Base-by-base conservation (phyloP, 2,329 filamentous ascomycete genomes). In the Aspergillus tanneri region DNA sequence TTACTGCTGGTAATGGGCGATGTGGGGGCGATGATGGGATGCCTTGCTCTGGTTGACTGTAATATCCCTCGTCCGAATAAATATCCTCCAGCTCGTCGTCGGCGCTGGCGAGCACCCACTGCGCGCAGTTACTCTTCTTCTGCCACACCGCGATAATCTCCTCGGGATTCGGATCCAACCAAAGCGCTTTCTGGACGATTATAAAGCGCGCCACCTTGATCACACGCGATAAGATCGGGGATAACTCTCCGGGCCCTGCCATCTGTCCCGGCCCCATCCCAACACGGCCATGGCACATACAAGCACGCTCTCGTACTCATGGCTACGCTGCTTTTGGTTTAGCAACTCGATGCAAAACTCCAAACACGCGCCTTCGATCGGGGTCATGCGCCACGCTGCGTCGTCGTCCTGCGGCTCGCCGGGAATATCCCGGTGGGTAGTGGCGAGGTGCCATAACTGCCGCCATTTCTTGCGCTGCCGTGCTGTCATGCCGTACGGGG, bases 301-400 rank as follows among this genome's bases (percentile, higher is more conserved):
- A 12, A 47, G 32, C 23, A 27, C 21, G 19, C 38, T 39, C 43
- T 46, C n/a, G 16, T 46, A 46, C 8, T 46, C 25, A 16, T 38
- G 16, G 22, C n/a, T 19, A 5, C 18, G 23, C 22, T 39, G 35
- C n/a, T 14, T 32, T 16, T 39, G 9, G 34, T 46, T 38, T 12
- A 46, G 43, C 19, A 44, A 21, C 42, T 44, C 22, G 11, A 35
- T 36, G 32, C 21, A 44, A 22, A 44, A 36, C 30, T 39, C 35
- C 14, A 39, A 25, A 18, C 34, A 46, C 16, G 23, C 23, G 12
- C 14, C 3, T 23, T 2, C 6, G 14, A n/a, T 9, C 22, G 19
- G n/a, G n/a, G n/a, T n/a, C n/a, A n/a, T n/a, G n/a, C n/a, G n/a
- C n/a, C n/a, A n/a, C n/a, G n/a, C n/a, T n/a, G n/a, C n/a, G n/a